Conservation (phyloP, 164 flowering plant species). For the Vitis vinifera region ASM3070453v1 NC_081814.1:5067001-5067500, state of each 20-base stretch:
- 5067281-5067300: conserved; percentile 43
- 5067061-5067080: conserved; percentile 80
- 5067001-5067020: conserved; percentile 62
- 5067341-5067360: conserved; percentile 63
- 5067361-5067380: conserved; percentile 42
- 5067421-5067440: conserved; percentile 48
- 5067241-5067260: conserved; percentile 52
- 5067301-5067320: conserved; percentile 44
- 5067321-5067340: conserved; percentile 56
- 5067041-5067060: conserved; percentile 73
- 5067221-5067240: conserved; percentile 69
- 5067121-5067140: conserved; percentile 45
- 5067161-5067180: conserved; percentile 57
- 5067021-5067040: conserved; percentile 63
- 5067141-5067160: conserved; percentile 56
- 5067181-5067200: conserved; percentile 55
- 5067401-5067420: conserved; percentile 65
- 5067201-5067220: conserved; percentile 61
- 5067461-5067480: conserved; percentile 67
- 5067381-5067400: conserved; percentile 56
- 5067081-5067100: conserved; percentile 53
- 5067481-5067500: conserved; percentile 53
- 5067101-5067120: conserved; percentile 40
- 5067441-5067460: conserved; percentile 47
- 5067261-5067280: conserved; percentile 22